Conservation (phyloP, 2,329 filamentous ascomycete genomes). For the Clarireedia monteithiana region DNA sequence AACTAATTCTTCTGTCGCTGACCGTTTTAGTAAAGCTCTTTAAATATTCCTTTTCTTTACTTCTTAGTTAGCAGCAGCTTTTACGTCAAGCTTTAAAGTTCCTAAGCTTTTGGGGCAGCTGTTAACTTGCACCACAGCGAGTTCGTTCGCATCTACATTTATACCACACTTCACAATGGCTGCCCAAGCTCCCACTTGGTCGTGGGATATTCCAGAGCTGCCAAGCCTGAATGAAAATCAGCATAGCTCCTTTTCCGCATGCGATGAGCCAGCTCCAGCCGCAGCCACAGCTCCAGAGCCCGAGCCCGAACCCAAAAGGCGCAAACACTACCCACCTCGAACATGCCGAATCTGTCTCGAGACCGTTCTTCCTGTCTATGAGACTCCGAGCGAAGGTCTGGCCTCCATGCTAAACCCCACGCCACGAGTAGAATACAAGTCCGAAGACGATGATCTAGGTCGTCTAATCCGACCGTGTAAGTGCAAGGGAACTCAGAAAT, state of each 20-base stretch:
- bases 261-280: neutral
- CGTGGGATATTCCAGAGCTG: slow-evolving; percentile 2
- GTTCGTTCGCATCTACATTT: neutral
- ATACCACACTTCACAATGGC: neutral
- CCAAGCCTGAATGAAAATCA: neutral
- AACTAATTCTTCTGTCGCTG: neutral
- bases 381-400: slow-evolving; percentile 43
- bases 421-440: slow-evolving; percentile 61
- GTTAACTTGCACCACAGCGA: neutral
- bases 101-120: neutral
- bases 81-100: neutral
- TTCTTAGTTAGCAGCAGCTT: neutral
- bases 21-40: neutral
- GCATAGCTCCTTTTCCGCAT: neutral
- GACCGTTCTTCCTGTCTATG: slow-evolving; percentile 50
- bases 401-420: slow-evolving; percentile 48
- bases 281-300: neutral
- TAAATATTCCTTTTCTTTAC: neutral
- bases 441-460: slow-evolving; percentile 64
- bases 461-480: slow-evolving; percentile 82
- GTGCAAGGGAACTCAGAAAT: slow-evolving; percentile 88
- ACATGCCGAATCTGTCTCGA: slow-evolving; percentile 90
- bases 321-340: slow-evolving; percentile 57
- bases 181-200: neutral
- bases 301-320: slow-evolving; percentile 22